Base-by-base conservation (phyloP, 805 yeast genomes). In the Ogataea allantospora region DNA sequence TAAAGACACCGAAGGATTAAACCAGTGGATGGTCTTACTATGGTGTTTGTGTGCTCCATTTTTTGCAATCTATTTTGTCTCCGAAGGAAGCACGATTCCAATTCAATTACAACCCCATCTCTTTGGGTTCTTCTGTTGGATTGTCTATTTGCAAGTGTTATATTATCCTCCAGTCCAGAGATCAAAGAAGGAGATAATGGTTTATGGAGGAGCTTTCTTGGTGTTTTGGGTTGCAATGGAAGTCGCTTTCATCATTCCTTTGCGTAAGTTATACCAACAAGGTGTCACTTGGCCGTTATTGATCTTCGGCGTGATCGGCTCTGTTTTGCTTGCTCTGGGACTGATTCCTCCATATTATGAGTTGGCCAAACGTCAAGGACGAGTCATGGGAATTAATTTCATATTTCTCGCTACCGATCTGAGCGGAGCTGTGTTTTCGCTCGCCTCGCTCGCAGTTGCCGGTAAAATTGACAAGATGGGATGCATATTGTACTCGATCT, bases 331-430 rank as follows among this genome's bases (percentile, higher is more conserved):
- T 7, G 93, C 84, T 0, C 55, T 73, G 2, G 98, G 98, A 0
- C 68, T 91, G 23, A 47, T 91, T 0, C 97, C 97, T 0, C 96
- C 97, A 4, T 91, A 89, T 57, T 79, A 78, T 50, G 97, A 91
- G 58, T 64, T 91, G 17, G 73, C 78, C 21, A 85, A 87, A 54
- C 70, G 96, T 46, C 60, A 76, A 35, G 97, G 97, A 2, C 65
- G 83, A 23, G 97, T 91, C 3, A 78, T 88, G 3, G 98, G 81
- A 0, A 70, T 76, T 44, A 75, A 76, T 51, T 75, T 75, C 42
- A 47, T 70, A 2, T 76, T 76, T 36, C 59, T 76, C 30, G 44
- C 52, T n/a, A 60, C 73, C 58, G 81, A 76, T 51, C 62, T 75
- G 4, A 51, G 63, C 30, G 81, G 81, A 4, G 80, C 80, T 1